Evolutionary conservation across 202 grass and related monocot genomes (phyloP).

Genomic region (Setaria viridis): DNA sequence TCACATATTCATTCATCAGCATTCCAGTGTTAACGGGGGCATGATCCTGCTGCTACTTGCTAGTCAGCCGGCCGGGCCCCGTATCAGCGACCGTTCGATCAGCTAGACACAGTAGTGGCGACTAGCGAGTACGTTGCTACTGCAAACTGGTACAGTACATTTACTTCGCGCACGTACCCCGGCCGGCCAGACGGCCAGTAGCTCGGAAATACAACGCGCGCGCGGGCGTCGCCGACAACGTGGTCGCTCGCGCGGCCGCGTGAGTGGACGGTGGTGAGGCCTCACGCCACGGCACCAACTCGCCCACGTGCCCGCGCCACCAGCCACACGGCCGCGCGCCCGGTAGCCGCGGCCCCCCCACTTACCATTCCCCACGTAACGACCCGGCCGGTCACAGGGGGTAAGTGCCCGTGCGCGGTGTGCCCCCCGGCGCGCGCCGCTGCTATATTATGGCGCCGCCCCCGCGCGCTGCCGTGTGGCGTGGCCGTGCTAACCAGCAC

Average conservation of each 20-base stretch:
- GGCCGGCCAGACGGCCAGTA: too few relatives aligned
- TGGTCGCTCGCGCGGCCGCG: slow-evolving; percentile 46
- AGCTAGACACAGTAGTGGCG: too few relatives aligned
- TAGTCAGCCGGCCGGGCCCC: too few relatives aligned
- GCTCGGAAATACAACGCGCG: neutral
- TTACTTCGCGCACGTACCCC: too few relatives aligned
- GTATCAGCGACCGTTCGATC: too few relatives aligned
- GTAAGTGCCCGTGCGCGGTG: neutral
- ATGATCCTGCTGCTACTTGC: too few relatives aligned
- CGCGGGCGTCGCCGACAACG: slow-evolving; percentile 26
- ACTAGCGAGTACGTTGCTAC: too few relatives aligned
- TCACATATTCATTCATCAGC: too few relatives aligned
- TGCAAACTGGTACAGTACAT: too few relatives aligned
- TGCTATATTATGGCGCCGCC: slow-evolving; percentile 49
- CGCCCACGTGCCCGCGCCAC: slow-evolving; percentile 37
- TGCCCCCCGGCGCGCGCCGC: neutral
- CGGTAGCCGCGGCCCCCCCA: neutral
- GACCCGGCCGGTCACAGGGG: too few relatives aligned
- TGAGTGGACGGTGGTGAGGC: slow-evolving; percentile 23
- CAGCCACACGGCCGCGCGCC: slow-evolving; percentile 24
- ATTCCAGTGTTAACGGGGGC: too few relatives aligned
- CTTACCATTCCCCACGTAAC: slow-evolving; percentile 1
- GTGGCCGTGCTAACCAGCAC: neutral
- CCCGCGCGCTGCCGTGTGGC: neutral
- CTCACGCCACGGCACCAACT: slow-evolving; percentile 36